These are phyloP conservation scores for Xanthoconium purpureum DNA, from an alignment of 768 basidiomycete species.

Conservation along the genomic window DNA sequence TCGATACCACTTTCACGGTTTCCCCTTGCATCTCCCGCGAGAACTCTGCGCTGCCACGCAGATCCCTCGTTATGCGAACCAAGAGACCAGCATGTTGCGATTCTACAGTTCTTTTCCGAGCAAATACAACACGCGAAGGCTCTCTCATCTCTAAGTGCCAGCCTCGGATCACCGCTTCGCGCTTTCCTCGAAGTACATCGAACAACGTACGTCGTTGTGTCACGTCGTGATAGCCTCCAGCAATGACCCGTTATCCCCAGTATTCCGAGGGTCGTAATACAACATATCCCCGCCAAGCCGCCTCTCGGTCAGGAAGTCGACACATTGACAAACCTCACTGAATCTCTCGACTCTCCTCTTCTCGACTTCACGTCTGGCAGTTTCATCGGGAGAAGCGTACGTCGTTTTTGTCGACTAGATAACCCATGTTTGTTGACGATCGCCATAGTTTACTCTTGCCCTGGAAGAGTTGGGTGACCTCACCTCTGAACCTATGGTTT, in stretches of 20 bases:
- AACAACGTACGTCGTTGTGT: slow-evolving; percentile 13
- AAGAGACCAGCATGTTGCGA: slow-evolving; percentile 15
- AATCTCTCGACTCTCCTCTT: slow-evolving; percentile 15
- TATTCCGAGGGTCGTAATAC: slow-evolving; percentile 3
- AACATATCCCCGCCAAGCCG: neutral
- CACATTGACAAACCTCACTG: slow-evolving; percentile 20
- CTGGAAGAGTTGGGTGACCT: slow-evolving; percentile 28
- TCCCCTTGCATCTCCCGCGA: slow-evolving; percentile 8
- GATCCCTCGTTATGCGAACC: slow-evolving; percentile 8
- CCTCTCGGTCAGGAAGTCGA: slow-evolving; percentile 4
- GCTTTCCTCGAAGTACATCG: slow-evolving; percentile 22
- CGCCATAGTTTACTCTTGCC: slow-evolving; percentile 25
- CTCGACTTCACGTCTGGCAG: slow-evolving; percentile 25
- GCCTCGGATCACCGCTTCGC: slow-evolving; percentile 21
- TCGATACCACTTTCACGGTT: slow-evolving; percentile 2
- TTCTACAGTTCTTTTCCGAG: slow-evolving; percentile 27
- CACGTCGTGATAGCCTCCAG: neutral
- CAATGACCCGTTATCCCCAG: slow-evolving; percentile 3
- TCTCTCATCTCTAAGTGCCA: slow-evolving; percentile 19
- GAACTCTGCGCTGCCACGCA: slow-evolving; percentile 2
- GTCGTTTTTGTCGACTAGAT: neutral
- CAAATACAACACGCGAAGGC: slow-evolving; percentile 30
- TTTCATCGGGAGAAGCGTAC: slow-evolving; percentile 31
- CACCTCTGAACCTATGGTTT: slow-evolving; percentile 2
- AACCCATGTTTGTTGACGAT: neutral